Base-by-base conservation (phyloP, 2,329 filamentous ascomycete species). In the Hymenoscyphus salicellus region DNA sequence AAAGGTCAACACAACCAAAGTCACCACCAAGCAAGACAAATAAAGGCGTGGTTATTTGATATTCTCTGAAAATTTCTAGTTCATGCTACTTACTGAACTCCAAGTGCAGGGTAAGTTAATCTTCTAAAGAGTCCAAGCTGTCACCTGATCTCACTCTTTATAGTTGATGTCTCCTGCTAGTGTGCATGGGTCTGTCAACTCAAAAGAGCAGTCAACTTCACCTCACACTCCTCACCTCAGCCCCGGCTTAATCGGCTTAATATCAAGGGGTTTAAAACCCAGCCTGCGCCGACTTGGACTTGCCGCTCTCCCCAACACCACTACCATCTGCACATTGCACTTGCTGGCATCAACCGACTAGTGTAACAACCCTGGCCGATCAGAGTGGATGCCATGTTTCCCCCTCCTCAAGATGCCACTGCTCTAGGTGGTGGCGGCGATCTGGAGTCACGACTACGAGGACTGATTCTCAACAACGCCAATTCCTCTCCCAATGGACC, bases 381-480 rank as follows among this genome's bases (percentile, higher is more conserved):
- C 20, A 20, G 26, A 52, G 23, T 28, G 14, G 20, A 16, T 10
- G 64, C 49, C 23, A 72, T 72, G 71, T 71, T 70, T 65, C 68
- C 71, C 2, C 64, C 63, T 46, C 59, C 63, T 57, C 61, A 65
- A 62, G 62, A 62, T 32, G 32, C 28, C 32, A 33, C 61, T 30
- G 46, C 20, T 52, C 20, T 20, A 23, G 60, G 62, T 41, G 65
- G 58, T 43, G 64, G 66, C 62, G 64, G 63, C 55, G 63, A 69
- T 46, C 77, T 88, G 7, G 87, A 90, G 72, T 79, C 83, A 59
- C 84, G 82, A 61, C 76, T 90, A 46, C 83, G 86, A 56, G 80
- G 78, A 65, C 82, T 90, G 75, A 88, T 88, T 33, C 78, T 90
- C 59, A 81, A 78, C 67, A 85, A 86, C 72, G 77, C 78, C 58